Evolutionary conservation across 192 early-diverging fungal species (phyloP).

Genomic region (Chytriomyces sp.): DNA sequence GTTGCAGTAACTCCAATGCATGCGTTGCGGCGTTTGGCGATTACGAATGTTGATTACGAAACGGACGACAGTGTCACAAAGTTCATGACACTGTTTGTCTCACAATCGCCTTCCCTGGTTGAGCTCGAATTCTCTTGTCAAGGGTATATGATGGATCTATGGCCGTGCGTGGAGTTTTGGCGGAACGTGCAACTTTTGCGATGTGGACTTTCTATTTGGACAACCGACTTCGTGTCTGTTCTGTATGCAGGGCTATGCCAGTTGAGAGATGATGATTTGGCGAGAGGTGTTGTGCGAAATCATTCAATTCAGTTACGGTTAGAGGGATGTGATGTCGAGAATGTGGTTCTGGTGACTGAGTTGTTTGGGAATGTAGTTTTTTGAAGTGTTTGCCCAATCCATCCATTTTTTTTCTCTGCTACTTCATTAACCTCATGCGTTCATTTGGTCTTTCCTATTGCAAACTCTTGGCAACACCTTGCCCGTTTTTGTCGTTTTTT

Average conservation of each 20-base stretch:
- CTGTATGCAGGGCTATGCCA: neutral
- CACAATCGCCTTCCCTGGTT: neutral
- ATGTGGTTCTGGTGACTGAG: neutral
- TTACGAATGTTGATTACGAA: slow-evolving; percentile 20
- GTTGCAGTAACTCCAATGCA: neutral
- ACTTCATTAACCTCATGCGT: too few relatives aligned
- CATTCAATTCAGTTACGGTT: neutral
- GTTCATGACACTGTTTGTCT: slow-evolving; percentile 18
- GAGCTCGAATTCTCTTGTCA: slow-evolving; percentile 24
- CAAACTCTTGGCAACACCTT: too few relatives aligned
- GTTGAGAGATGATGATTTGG: neutral
- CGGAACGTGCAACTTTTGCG: neutral
- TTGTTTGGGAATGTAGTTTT: neutral
- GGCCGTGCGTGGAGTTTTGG: slow-evolving; percentile 26
- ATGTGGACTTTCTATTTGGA: neutral
- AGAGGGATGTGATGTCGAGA: neutral
- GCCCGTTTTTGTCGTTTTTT: too few relatives aligned
- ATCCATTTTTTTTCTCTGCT: neutral
- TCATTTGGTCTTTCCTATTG: too few relatives aligned
- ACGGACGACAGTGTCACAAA: slow-evolving; percentile 11
- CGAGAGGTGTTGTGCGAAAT: neutral
- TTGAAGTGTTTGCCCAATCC: neutral
- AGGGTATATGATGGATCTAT: slow-evolving; percentile 30
- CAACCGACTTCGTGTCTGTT: neutral
- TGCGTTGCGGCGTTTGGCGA: neutral